Conservation (phyloP, 768 basidiomycete genomes). For the Boletus sp. region DNA sequence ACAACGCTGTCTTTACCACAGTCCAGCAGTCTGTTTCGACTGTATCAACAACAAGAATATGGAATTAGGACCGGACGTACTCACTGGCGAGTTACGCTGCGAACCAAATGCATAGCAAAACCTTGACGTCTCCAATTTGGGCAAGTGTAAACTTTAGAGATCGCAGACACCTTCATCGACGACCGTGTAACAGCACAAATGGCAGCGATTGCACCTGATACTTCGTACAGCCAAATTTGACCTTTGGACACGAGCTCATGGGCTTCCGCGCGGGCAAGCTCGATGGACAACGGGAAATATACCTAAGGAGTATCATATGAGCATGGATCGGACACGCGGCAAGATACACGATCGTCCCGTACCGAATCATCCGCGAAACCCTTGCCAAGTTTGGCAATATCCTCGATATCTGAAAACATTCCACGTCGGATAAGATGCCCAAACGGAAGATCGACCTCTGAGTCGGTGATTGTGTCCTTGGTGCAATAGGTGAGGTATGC, state of each 20-base stretch:
- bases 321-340: neutral
- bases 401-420: constrained; percentile 34
- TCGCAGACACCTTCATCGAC: constrained; percentile 46
- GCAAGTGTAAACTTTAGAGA: constrained; percentile 58
- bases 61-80: constrained; percentile 12
- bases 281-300: constrained; percentile 41
- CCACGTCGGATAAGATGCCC: constrained; percentile 41
- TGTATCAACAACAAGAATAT: neutral
- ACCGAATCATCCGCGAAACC: constrained; percentile 54
- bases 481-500: constrained; percentile 48
- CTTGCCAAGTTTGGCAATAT: constrained; percentile 44
- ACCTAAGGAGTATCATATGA: constrained; percentile 32
- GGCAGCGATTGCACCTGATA: constrained; percentile 39
- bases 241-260: constrained; percentile 43
- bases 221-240: constrained; percentile 54
- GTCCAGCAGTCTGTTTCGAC: constrained; percentile 34
- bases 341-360: constrained; percentile 19
- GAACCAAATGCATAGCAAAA: constrained; percentile 51
- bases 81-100: constrained; percentile 42
- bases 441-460: constrained; percentile 24
- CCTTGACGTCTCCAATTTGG: constrained; percentile 43
- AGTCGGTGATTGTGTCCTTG: constrained; percentile 32
- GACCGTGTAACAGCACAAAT: constrained; percentile 58
- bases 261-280: constrained; percentile 43
- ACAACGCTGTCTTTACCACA: constrained; percentile 47